Conservation (phyloP, 1,139 yeast genomes). For the Protomyces inundatus region DNA sequence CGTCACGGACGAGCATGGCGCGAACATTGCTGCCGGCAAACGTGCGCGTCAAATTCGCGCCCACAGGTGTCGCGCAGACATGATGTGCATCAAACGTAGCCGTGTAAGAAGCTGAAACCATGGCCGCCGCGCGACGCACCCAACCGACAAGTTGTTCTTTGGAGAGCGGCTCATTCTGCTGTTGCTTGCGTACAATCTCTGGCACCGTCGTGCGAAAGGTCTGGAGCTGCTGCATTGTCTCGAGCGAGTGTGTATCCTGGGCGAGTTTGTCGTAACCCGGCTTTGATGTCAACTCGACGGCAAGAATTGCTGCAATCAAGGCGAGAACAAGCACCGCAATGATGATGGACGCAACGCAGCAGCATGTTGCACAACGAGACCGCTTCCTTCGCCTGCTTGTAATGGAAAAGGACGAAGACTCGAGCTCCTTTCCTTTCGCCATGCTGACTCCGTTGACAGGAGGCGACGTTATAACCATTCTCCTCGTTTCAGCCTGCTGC, state of each 20-base stretch:
- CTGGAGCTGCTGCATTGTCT: slow-evolving; percentile 6
- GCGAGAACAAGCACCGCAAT: background rate
- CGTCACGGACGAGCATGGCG: slow-evolving; percentile 12
- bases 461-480: background rate
- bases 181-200: background rate
- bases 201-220: background rate
- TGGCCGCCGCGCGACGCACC: slow-evolving; percentile 9
- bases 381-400: background rate
- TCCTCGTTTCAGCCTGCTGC: background rate
- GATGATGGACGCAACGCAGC: background rate
- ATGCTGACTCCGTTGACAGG: background rate
- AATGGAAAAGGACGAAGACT: background rate
- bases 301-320: background rate
- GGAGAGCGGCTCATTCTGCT: background rate
- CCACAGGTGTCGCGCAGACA: slow-evolving; percentile 8
- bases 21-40: background rate
- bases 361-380: background rate
- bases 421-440: background rate
- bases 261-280: slow-evolving; percentile 11
- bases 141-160: slow-evolving; percentile 12
- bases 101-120: slow-evolving; percentile 10
- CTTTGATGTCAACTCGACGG: slow-evolving; percentile 1
- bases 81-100: slow-evolving; percentile 4
- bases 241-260: slow-evolving; percentile 6
- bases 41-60: slow-evolving; percentile 5